Evolutionary conservation across 2,329 filamentous ascomycete genomes (phyloP), one percentile per base, ranked within the genome.

Genomic region (Pleurostoma richardsiae): DNA sequence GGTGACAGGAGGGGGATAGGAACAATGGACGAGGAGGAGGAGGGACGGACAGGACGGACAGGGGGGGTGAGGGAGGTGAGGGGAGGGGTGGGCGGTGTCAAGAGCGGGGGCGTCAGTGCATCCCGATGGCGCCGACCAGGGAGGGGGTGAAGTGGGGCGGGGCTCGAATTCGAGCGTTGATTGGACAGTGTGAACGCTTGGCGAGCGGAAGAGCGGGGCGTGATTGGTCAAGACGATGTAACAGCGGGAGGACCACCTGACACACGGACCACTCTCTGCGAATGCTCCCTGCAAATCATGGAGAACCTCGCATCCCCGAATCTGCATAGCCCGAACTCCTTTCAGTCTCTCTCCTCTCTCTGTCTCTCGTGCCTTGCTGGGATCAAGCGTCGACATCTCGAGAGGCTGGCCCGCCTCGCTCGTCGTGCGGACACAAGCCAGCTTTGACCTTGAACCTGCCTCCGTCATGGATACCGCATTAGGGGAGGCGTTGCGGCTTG

Each of bases 31-130:
- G 8, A 19, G 19, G 19, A 46, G 28, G 28, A 36, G 43, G 45
- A 44, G 41, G 44, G 43, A 31, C 30, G 42, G 46, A 40, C 42
- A 47, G 42, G 48, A 49, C 48, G 48, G 46, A 55, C 54, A 53
- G 57, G 55, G 52, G 51, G 47, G 51, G 54, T 36, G 47, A 48
- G 55, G 46, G 44, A 53, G 48, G 42, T 51, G 44, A 43, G 44
- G 43, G 43, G 51, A 49, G 41, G 40, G 45, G 45, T 40, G 39
- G 27, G 39, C 27, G 8, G n/a, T 8, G 33, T n/a, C 8, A 36
- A 8, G 8, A 36, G 33, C 33, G 8, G 33, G 8, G 8, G 33
- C 33, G 19, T 19, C 19, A 19, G 19, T 19, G 19, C 19, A 19
- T 19, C 19, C 19, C 19, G 19, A 19, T 19, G 19, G 19, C 19